Evolutionary conservation across 2,329 filamentous ascomycete genomes (phyloP).

Genomic region (Ophiostoma novo-ulmi): DNA sequence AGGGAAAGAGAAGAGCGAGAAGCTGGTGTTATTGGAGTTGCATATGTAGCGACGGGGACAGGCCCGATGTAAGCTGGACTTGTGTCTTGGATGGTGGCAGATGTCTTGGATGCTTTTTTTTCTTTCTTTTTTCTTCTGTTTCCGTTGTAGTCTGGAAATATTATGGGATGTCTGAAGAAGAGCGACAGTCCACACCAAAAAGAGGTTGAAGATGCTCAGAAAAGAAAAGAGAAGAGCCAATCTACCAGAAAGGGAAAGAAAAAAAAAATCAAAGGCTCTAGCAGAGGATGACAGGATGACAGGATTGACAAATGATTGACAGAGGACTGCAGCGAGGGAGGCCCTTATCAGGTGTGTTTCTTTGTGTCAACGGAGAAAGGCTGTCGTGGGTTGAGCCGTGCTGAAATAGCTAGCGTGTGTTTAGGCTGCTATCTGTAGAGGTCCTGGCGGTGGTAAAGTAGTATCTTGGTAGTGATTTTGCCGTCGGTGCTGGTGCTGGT

Average conservation of each 20-base stretch:
- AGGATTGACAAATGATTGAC: neutral
- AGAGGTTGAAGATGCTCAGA: neutral
- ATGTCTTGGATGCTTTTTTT: neutral
- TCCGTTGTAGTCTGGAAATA: neutral
- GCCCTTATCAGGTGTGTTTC: neutral
- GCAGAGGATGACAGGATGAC: too few relatives aligned
- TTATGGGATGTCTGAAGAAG: neutral
- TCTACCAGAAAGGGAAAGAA: too few relatives aligned
- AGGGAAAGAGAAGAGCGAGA: constrained; percentile 5
- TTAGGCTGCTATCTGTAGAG: neutral
- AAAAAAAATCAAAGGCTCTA: too few relatives aligned
- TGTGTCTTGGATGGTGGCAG: neutral
- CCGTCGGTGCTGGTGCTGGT: too few relatives aligned
- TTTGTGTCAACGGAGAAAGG: constrained; percentile 2
- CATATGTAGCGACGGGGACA: neutral
- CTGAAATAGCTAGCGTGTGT: neutral
- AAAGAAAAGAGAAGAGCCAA: neutral
- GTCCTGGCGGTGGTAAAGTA: too few relatives aligned
- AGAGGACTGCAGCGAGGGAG: neutral
- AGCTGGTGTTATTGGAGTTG: neutral
- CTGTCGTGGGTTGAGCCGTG: neutral
- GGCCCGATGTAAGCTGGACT: constrained; percentile 1
- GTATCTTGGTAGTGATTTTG: too few relatives aligned
- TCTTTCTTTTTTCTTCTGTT: neutral
- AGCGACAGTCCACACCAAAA: neutral